Evolutionary conservation across 257 asterid genomes (phyloP), one percentile per base, ranked within the genome.

Genomic region (Euphrasia confusa): DNA sequence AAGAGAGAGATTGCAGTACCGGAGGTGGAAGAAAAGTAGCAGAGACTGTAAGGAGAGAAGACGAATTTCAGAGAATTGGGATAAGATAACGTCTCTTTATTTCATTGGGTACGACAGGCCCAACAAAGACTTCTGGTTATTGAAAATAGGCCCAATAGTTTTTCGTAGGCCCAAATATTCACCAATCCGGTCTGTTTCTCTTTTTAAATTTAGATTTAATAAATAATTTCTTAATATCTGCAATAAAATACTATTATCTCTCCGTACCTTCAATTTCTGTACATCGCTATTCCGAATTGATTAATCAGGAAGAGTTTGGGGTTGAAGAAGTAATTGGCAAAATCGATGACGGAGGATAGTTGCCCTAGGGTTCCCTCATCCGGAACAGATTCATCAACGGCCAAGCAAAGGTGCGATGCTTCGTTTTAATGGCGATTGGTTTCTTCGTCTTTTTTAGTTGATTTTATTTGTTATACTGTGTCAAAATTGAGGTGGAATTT

Each of bases 391-490:
- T 77, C 94, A 37, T 81, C 94, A 37, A 63, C 79, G 40, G 68
- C 89, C 61, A 88, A 91, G 70, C 90, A 80, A 72, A 91, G 98
- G 98, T 91, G 49, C 70, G 40, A 57, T 48, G 70, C 52, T 61
- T 58, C 67, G 42, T 53, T 69, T 71, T 70, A 10, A 28, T 17
- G 55, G 53, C 17, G 7, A 78, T 55, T 21, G 57, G 8, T 18
- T 18, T 52, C 12, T 4, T 52, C 11, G 54, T 49, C 6, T 49
- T 49, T 48, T 49, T 45, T 45, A 10, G 6, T 45, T 45, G 11
- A 4, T 45, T 2, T 45, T 9, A 14, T 49, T 3, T 30, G 6
- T 54, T 55, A 33, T 5, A 27, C 50, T 64, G 28, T 54, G 17
- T 60, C 58, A 27, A 17, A 48, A 45, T 42, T 32, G 45, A 24